Base-by-base conservation (phyloP, 75 land plant genomes). In the Cunninghamia lanceolata region DNA sequence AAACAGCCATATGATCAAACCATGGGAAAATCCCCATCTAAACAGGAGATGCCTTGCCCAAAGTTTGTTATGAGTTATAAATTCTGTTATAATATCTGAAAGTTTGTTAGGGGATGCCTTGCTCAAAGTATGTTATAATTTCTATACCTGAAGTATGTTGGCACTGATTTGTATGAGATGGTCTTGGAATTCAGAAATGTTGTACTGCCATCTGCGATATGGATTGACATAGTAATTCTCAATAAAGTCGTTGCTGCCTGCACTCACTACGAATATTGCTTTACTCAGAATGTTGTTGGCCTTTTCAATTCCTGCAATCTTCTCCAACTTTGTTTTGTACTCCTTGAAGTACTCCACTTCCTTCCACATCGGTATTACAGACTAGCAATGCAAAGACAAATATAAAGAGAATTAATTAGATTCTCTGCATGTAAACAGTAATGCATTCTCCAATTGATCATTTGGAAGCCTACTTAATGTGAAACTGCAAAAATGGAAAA, bases 221-320 rank as follows among this genome's bases (percentile, higher is more conserved):
- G 92, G 88, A 30, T 86, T 34, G 38, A 83, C 36, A 71, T 87
- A 89, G 53, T 91, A 91, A 54, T 86, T 89, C 35, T 74, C 85
- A 35, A 84, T 63, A 85, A 92, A 84, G 47, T 93, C 93, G 68
- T 93, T 93, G 56, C 91, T 90, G 39, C 93, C 94, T 16, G 86
- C 87, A 53, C 93, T 89, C 1, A 92, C 40, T 0, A 92, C 38
- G 34, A 85, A 86, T 15, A 93, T 9, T 28, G 93, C 88, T 4
- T 87, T 73, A 25, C 17, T 71, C 8, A 89, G 2, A 3, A 89
- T 54, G 19, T 38, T 81, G 43, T 38, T 63, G 11, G 91, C 93
- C 30, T 83, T 70, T 34, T 79, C 82, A 50, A 35, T 84, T 9
- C 91, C 94, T 53, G 86, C 82, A 4, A 82, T 42, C 2, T 6